phyloP scores from a whole-genome alignment of 441 rosid species.

The Brassica hybrid region DNA sequence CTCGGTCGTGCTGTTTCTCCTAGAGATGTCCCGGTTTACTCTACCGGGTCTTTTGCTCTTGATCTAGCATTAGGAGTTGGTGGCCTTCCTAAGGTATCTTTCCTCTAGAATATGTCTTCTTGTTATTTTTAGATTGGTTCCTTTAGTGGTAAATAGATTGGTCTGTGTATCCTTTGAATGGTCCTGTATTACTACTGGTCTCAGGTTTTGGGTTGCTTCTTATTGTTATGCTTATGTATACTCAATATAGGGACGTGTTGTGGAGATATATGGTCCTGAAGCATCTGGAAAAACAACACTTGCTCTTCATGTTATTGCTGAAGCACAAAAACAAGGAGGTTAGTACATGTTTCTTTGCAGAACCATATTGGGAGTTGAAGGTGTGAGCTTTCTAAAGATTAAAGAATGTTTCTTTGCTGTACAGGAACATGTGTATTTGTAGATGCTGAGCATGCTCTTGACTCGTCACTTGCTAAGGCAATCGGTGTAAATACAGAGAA shows the following conservation, averaged over 20 bases:
- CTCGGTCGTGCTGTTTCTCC: conserved; percentile 76
- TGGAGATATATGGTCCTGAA: conserved; percentile 98
- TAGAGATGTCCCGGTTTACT: conserved; percentile 72
- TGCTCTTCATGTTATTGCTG: conserved; percentile 94
- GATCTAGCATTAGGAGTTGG: conserved; percentile 88
- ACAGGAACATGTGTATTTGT: conserved; percentile 91
- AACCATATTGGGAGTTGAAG: too few relatives aligned
- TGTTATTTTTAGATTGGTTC: conserved; percentile 7
- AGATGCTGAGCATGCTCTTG: conserved; percentile 99
- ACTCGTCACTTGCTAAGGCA: conserved; percentile 76
- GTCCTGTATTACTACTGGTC: background rate
- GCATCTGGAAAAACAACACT: conserved; percentile 99
- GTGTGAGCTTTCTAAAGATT: too few relatives aligned
- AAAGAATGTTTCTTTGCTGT: background rate
- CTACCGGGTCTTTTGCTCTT: conserved; percentile 89
- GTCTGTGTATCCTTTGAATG: background rate
- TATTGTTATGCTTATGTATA: conserved; percentile 12
- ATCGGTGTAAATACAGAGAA: conserved; percentile 91
- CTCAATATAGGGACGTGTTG: conserved; percentile 83
- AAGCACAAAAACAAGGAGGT: conserved; percentile 99
- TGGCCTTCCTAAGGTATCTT: conserved; percentile 94
- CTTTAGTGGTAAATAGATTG: background rate
- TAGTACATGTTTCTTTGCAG: background rate
- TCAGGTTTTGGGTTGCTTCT: conserved; percentile 33
- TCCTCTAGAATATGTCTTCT: background rate